These are phyloP conservation scores for Lathyrus aphaca DNA, from an alignment of 306 rosid species.

Conservation along the genomic window DNA sequence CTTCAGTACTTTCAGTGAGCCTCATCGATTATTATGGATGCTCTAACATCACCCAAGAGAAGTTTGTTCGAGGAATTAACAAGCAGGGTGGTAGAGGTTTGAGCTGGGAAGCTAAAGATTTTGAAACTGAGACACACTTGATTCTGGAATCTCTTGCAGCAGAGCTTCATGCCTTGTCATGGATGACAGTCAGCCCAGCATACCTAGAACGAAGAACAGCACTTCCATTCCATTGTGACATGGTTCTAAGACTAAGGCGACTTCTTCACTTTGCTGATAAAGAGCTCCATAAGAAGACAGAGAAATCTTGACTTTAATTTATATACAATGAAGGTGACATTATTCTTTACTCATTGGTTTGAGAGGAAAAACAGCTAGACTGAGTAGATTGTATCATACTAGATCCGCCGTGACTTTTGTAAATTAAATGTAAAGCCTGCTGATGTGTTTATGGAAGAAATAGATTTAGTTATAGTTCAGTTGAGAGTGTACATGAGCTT, in stretches of 20 bases:
- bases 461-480: conserved; percentile 50
- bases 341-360: conserved; percentile 29
- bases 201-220: conserved; percentile 88
- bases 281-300: conserved; percentile 71
- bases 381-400: conserved; percentile 45
- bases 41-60: conserved; percentile 67
- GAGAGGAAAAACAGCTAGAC: conserved; percentile 29
- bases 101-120: conserved; percentile 72
- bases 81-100: conserved; percentile 74
- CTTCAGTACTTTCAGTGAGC: conserved; percentile 83
- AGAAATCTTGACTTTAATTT: conserved; percentile 57
- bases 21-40: conserved; percentile 92
- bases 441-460: conserved; percentile 43
- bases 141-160: conserved; percentile 88
- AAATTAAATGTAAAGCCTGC: conserved; percentile 50
- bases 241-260: conserved; percentile 93
- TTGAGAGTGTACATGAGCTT: conserved; percentile 49
- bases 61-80: conserved; percentile 57
- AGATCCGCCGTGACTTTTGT: conserved; percentile 41
- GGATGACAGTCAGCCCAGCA: conserved; percentile 96
- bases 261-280: conserved; percentile 96
- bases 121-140: conserved; percentile 76
- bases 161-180: conserved; percentile 94
- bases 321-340: conserved; percentile 33
- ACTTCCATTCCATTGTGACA: conserved; percentile 94